Conservation (phyloP, 1,284 basidiomycete genomes). For the Inonotus hispidus region DNA sequence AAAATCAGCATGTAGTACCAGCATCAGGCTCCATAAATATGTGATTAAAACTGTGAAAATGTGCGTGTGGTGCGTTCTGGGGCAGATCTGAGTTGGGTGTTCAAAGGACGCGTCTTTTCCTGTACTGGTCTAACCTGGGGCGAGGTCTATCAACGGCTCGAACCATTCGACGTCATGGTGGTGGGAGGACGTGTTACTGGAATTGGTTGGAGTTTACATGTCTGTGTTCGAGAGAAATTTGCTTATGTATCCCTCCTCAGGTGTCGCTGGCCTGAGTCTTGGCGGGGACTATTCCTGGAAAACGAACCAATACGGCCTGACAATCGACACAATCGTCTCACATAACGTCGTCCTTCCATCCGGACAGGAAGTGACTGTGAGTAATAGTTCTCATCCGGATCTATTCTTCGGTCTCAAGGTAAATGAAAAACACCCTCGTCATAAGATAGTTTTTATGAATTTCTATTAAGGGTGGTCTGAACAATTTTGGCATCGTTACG, state of each 20-base stretch:
- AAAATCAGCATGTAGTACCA: no score
- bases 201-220: slow-evolving; percentile 13
- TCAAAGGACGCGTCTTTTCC: no score
- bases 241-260: not conserved
- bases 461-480: slow-evolving; percentile 10
- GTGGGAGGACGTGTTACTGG: slow-evolving; percentile 23
- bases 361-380: slow-evolving; percentile 3
- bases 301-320: slow-evolving; percentile 16
- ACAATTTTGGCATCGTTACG: slow-evolving; percentile 18
- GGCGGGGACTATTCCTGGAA: slow-evolving; percentile 18
- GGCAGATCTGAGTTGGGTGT: no score
- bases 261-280: slow-evolving; percentile 7
- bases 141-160: slow-evolving; percentile 21
- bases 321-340: slow-evolving; percentile 13
- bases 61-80: no score
- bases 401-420: slow-evolving; percentile 16
- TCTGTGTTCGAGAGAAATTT: not conserved
- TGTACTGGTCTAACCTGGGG: slow-evolving; percentile 23
- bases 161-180: slow-evolving; percentile 20
- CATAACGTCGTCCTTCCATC: slow-evolving; percentile 12
- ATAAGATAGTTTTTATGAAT: not conserved
- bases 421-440: not conserved
- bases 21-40: no score
- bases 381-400: slow-evolving; percentile 3
- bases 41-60: no score